Percentiles rank a stretch among this genome's conserved stretches.
These are phyloP conservation scores for Ascoidea rubescens DNA, from an alignment of 805 yeast genomes.

Conservation along the genomic window DNA sequence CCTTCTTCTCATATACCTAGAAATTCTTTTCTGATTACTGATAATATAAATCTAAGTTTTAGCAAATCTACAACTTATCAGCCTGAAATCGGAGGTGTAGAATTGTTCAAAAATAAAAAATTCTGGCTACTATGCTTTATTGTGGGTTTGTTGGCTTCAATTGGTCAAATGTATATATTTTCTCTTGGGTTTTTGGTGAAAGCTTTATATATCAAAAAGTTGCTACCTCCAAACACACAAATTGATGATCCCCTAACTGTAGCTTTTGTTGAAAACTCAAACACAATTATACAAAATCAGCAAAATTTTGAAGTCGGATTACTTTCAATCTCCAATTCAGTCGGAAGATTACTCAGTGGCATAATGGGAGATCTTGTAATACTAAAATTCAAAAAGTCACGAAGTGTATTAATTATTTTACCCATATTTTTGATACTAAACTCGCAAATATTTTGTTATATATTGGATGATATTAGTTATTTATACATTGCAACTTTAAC, in stretches of 20 bases:
- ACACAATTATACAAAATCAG: conserved; percentile 26
- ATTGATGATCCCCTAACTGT: conserved; percentile 5
- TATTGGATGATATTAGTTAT: conserved; percentile 18
- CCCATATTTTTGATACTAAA: conserved; percentile 33
- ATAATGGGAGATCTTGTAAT: conserved; percentile 24
- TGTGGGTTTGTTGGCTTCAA: conserved; percentile 44
- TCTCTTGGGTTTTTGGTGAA: conserved; percentile 59
- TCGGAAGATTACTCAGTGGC: conserved; percentile 55
- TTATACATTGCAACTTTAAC: conserved; percentile 40
- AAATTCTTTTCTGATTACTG: too few species aligned
- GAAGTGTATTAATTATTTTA: conserved; percentile 39
- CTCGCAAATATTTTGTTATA: conserved; percentile 36
- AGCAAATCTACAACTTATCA: not conserved
- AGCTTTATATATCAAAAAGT: conserved; percentile 23
- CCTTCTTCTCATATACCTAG: not conserved
- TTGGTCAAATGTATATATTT: conserved; percentile 65
- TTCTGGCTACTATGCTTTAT: conserved; percentile 39
- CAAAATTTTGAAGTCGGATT: conserved; percentile 65
- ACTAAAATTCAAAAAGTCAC: conserved; percentile 24
- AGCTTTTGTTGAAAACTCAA: not conserved
- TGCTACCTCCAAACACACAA: conserved; percentile 6
- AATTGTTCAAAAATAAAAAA: conserved; percentile 16
- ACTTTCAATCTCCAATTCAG: conserved; percentile 53
- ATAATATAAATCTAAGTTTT: not conserved
- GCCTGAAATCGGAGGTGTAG: conserved; percentile 4